A percentile compares a stretch with the other conserved stretches of the same genome.
Conservation (phyloP, 768 basidiomycete species). For the Boletus tylopilopsis region DNA sequence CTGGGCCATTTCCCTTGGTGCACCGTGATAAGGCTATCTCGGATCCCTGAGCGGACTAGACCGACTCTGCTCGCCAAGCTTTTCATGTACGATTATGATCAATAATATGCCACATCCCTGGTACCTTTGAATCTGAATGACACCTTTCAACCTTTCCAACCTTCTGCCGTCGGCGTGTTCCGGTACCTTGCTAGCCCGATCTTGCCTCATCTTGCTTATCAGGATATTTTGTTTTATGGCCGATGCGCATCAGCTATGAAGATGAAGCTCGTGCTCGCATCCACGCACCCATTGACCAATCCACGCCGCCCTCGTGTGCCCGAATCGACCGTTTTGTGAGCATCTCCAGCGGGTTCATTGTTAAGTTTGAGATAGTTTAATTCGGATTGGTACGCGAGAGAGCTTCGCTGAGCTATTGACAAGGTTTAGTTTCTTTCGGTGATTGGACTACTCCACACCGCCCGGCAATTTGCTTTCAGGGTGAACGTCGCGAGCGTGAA, state of each 20-base stretch:
- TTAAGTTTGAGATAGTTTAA: slow-evolving; percentile 25
- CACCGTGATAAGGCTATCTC: slow-evolving; percentile 30
- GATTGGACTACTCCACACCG: slow-evolving; percentile 25
- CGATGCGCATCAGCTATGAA: slow-evolving; percentile 5
- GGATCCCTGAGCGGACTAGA: slow-evolving; percentile 26
- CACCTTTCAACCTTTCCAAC: slow-evolving; percentile 4
- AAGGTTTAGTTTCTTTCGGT: slow-evolving; percentile 25
- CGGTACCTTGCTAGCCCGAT: slow-evolving; percentile 22
- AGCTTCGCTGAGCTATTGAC: slow-evolving; percentile 30
- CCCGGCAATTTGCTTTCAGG: slow-evolving; percentile 23
- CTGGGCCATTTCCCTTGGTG: slow-evolving; percentile 10
- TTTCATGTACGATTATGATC: slow-evolving; percentile 21
- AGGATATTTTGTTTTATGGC: slow-evolving; percentile 5
- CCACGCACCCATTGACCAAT: too few species aligned
- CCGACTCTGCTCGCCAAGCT: slow-evolving; percentile 16
- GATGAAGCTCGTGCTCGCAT: too few species aligned
- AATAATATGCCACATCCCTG: slow-evolving; percentile 13
- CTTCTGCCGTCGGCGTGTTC: slow-evolving; percentile 6
- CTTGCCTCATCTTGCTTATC: slow-evolving; percentile 9
- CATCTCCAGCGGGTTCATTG: slow-evolving; percentile 5
- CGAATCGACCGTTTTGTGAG: slow-evolving; percentile 9
- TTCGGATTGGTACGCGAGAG: slow-evolving; percentile 11
- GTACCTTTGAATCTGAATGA: slow-evolving; percentile 18
- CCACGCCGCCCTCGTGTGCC: slow-evolving; percentile 5
- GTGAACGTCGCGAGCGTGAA: slow-evolving; percentile 5